Evolutionary conservation across 176 grass and related monocot genomes (phyloP), one percentile per base, ranked within the genome.

Genomic region (maize (Zea mays)): DNA sequence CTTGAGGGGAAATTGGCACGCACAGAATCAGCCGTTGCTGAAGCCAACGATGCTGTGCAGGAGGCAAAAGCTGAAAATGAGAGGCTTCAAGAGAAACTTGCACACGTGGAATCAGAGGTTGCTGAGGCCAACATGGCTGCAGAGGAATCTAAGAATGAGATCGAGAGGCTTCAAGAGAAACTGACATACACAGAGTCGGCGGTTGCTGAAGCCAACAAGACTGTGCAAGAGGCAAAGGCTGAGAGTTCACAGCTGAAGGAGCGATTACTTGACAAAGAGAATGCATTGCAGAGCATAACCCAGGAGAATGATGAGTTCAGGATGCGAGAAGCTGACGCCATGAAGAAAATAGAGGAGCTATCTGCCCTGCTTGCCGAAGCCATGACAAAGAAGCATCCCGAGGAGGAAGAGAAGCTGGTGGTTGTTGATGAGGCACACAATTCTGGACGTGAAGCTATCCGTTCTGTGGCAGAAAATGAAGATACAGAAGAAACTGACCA

Each of bases 231-330:
- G 37, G 75, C 76, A 1, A 54, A 37, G n/a, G 10, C 64, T 1
- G 92, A 96, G 73, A 93, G 83, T 88, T 81, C 73, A 15, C 85
- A 86, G 33, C 73, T 91, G 51, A 99, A 81, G 90, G 92, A 99
- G 59, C 83, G 88, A 41, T 83, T 99, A 16, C 79, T 99, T 68
- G 96, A 96, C 81, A 93, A 99, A 80, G 96, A 96, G 78, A 99
- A 99, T 14, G 88, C 85, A 38, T 49, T 99, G 83, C 96, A 99
- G 79, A 96, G 75, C 81, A 79, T 99, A 68, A 85, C 83, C 67
- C 96, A 99, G 63, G 96, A 99, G 82, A 99, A 99, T 8, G 88
- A 96, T 2, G 96, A 99, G 45, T 78, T 99, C 69, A 89, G 88
- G 67, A 74, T 78, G 45, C 88, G 83, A 80, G 89, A 95, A 40